A percentile compares a stretch with the other conserved stretches of the same genome.
phyloP scores from a whole-genome alignment of 1,139 yeast species.

The Suhomyces taliae region DNA sequence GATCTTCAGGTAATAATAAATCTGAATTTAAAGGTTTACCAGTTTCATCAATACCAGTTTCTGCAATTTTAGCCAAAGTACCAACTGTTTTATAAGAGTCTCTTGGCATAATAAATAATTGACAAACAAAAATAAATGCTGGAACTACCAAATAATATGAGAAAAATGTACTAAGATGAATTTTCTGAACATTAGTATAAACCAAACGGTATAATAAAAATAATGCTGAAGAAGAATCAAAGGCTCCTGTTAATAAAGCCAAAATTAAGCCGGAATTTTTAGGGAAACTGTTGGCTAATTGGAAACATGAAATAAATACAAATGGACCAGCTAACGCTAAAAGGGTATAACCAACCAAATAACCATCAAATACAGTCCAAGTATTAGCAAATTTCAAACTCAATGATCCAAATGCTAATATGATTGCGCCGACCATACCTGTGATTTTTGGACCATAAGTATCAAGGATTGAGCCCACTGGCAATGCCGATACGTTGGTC shows the following conservation, averaged over 20 bases:
- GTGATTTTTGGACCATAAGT: slow-evolving; percentile 76
- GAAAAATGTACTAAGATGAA: slow-evolving; percentile 57
- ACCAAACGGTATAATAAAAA: slow-evolving; percentile 65
- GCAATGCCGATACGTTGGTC: slow-evolving; percentile 79
- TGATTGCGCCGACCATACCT: slow-evolving; percentile 68
- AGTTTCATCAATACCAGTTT: slow-evolving; percentile 68
- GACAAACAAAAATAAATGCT: slow-evolving; percentile 68
- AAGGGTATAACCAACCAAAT: slow-evolving; percentile 61
- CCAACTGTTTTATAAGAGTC: slow-evolving; percentile 73
- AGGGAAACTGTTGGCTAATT: slow-evolving; percentile 73
- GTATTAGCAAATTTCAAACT: slow-evolving; percentile 39
- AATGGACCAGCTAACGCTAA: slow-evolving; percentile 83
- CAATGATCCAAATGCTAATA: slow-evolving; percentile 55
- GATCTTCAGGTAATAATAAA: slow-evolving; percentile 37
- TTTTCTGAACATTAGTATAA: slow-evolving; percentile 45
- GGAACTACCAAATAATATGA: slow-evolving; percentile 69
- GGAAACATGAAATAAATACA: slow-evolving; percentile 77
- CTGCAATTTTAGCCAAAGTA: slow-evolving; percentile 63
- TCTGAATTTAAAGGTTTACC: slow-evolving; percentile 50
- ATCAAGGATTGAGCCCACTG: slow-evolving; percentile 80
- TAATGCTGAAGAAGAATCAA: slow-evolving; percentile 75
- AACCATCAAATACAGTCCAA: slow-evolving; percentile 51
- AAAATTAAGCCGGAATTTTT: slow-evolving; percentile 66
- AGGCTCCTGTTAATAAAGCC: slow-evolving; percentile 74
- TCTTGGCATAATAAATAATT: slow-evolving; percentile 74